These are phyloP conservation scores for Paraphaeosphaeria sporulosa DNA, from an alignment of 2,329 filamentous ascomycete genomes.

Conservation along the genomic window DNA sequence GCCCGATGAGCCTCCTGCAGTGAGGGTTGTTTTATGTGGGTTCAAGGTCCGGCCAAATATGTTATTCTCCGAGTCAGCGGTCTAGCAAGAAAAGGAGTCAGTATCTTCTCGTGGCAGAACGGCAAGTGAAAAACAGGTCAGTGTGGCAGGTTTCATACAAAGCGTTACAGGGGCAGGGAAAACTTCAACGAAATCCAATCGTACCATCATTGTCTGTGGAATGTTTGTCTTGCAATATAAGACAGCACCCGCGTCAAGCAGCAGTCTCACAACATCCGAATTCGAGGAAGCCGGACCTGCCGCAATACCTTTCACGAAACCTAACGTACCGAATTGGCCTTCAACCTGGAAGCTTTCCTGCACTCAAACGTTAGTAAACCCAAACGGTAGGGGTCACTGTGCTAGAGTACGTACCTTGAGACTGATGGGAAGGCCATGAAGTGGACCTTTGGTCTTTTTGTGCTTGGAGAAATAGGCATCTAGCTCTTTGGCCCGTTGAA, in stretches of 20 bases:
- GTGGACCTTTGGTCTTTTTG: constrained; percentile 53
- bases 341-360: constrained; percentile 47
- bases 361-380: not conserved
- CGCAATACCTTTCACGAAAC: constrained; percentile 43
- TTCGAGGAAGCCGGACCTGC: constrained; percentile 38
- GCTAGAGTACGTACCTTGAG: constrained; percentile 60
- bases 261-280: not conserved
- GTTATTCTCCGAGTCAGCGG: constrained; percentile 61
- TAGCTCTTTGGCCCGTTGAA: constrained; percentile 38
- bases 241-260: not conserved
- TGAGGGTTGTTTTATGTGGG: constrained; percentile 52
- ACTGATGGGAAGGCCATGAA: constrained; percentile 60
- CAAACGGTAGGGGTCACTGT: constrained; percentile 51
- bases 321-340: not conserved
- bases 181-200: not conserved
- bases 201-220: not conserved
- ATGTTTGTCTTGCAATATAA: constrained; percentile 1
- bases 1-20: constrained; percentile 57
- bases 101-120: not conserved
- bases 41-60: constrained; percentile 51
- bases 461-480: constrained; percentile 38
- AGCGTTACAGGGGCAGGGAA: too few relatives aligned
- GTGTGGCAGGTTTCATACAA: not conserved
- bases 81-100: constrained; percentile 21
- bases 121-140: not conserved